phyloP scores from a whole-genome alignment of 768 basidiomycete genomes.

The Suillus spraguei region DNA sequence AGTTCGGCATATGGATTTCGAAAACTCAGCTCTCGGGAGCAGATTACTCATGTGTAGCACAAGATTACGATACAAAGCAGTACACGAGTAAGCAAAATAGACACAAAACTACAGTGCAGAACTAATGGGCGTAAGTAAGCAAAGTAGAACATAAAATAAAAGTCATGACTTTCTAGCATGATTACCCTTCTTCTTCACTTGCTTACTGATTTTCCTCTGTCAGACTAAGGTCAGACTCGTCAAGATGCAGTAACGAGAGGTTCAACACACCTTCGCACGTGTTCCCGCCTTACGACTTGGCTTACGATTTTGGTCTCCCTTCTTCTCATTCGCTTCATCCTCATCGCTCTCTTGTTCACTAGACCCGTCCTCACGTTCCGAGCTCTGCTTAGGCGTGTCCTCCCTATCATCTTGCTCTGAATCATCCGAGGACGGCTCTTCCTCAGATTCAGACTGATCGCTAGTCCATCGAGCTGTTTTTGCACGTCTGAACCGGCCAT shows the following conservation, averaged over 20 bases:
- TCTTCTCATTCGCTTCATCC: constrained; percentile 30
- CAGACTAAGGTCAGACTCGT: constrained; percentile 4
- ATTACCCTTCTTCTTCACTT: constrained; percentile 23
- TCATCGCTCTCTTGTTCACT: constrained; percentile 31
- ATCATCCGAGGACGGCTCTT: constrained; percentile 25
- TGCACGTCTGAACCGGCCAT: constrained; percentile 25
- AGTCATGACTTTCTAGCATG: constrained; percentile 31
- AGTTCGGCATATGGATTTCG: not conserved
- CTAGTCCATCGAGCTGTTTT: constrained; percentile 34
- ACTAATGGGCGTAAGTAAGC: constrained; percentile 5
- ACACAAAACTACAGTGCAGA: constrained; percentile 5
- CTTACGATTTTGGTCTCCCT: constrained; percentile 35
- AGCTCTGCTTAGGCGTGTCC: constrained; percentile 28
- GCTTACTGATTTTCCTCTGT: constrained; percentile 36
- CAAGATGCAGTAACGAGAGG: not conserved
- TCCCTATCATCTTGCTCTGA: constrained; percentile 46
- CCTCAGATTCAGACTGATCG: constrained; percentile 35
- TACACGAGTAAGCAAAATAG: constrained; percentile 9
- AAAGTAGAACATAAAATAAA: not conserved
- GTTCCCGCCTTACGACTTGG: constrained; percentile 42
- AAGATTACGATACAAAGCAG: constrained; percentile 1
- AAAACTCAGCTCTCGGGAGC: not conserved
- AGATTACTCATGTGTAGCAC: constrained; percentile 4
- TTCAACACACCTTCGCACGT: constrained; percentile 40
- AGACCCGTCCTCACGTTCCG: constrained; percentile 43